phyloP scores from a whole-genome alignment of 352 stramenopile species.

The Phytophthora capsici region DNA sequence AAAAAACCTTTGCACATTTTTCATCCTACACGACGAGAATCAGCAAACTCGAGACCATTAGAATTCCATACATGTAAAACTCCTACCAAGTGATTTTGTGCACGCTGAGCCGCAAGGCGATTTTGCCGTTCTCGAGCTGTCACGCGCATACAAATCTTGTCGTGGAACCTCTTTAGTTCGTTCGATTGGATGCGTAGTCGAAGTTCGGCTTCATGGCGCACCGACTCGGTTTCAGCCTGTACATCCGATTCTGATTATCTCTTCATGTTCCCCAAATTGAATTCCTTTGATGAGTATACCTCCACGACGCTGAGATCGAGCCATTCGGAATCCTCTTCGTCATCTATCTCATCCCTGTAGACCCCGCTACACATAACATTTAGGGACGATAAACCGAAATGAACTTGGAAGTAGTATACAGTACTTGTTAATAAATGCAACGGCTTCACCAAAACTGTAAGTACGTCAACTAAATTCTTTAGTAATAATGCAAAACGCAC shows the following conservation, averaged over 20 bases:
- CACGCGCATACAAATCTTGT: conserved; percentile 66
- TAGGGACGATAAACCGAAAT: too few relatives aligned
- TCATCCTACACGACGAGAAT: conserved; percentile 28
- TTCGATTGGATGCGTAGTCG: conserved; percentile 45
- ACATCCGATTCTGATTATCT: background rate
- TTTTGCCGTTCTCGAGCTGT: conserved; percentile 52
- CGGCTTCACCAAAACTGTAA: background rate
- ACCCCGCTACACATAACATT: background rate
- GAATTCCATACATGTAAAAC: background rate
- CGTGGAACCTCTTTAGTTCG: conserved; percentile 63
- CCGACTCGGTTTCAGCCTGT: conserved; percentile 45
- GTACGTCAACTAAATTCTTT: background rate
- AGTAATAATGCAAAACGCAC: background rate
- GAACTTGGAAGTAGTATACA: background rate
- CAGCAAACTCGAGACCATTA: too few relatives aligned
- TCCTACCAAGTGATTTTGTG: conserved; percentile 34
- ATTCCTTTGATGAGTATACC: conserved; percentile 3
- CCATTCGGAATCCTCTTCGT: conserved; percentile 17
- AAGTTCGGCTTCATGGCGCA: conserved; percentile 39
- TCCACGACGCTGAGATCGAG: conserved; percentile 21
- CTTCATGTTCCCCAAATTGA: background rate
- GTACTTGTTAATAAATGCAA: conserved; percentile 10
- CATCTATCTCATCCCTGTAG: background rate
- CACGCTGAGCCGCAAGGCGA: conserved; percentile 30
- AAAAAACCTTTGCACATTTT: conserved; percentile 49